Evolutionary conservation across 179 eudicot species (phyloP), one percentile per base, ranked within the genome.

Genomic region (Carnegiea gigantea): DNA sequence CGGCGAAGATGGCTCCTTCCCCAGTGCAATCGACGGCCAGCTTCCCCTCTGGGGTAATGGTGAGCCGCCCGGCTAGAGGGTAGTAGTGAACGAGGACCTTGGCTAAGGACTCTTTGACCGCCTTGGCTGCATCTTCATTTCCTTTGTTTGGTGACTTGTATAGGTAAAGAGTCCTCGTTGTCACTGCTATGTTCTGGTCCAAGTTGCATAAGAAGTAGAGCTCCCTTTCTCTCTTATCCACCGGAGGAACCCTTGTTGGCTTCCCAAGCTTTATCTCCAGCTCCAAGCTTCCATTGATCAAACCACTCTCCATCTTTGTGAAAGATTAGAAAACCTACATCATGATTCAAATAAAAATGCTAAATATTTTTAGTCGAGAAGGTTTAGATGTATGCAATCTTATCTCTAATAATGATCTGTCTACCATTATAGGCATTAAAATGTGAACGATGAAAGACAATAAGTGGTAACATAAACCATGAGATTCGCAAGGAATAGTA

Each of bases 181-280:
- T 88, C 1, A 95, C 99, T 0, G 99, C 99, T 6, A 95, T 95
- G 88, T 95, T 95, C 78, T 95, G 99, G 78, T 95, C 99, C 7
- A 95, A 89, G 84, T 95, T 95, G 26, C 95, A 93, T 8, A 95
- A 88, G 80, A 83, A 90, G 81, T 95, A 93, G 0, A 77, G 74
- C 5, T 92, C 97, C 62, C 90, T 92, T 53, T 85, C 75, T 23
- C 93, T 92, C 49, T 90, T 89, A 78, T 90, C 89, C 13, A 87
- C 80, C 23, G 99, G 98, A 5, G 86, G 84, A 4, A 94, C 92
- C 20, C 89, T 84, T 36, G 80, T 89, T 6, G 73, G 73, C 20
- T 68, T 44, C 17, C 73, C 73, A 14, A 28, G 1, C 73, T 68
- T 68, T 28, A 68, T 68, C 43, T 68, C 21, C 2, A 68, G 43